Evolutionary conservation across 2,329 filamentous ascomycete genomes (phyloP).

Genomic region (Didymosphaeria variabile): DNA sequence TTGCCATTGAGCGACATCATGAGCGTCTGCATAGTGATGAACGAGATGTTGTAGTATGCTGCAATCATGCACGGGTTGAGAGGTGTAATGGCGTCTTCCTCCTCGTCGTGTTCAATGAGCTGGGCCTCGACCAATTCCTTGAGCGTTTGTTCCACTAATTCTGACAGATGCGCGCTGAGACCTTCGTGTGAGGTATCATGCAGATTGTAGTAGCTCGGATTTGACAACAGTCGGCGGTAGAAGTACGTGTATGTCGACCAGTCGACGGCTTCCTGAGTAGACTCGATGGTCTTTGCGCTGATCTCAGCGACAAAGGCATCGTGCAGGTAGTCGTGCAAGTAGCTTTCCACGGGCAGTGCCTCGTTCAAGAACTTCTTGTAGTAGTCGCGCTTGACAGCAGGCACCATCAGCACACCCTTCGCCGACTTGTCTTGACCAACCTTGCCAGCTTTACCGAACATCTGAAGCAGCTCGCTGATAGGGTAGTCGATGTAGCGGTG

Average conservation of each 20-base stretch:
- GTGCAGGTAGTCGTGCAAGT: slow-evolving; percentile 88
- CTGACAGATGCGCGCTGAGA: slow-evolving; percentile 92
- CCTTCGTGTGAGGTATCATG: slow-evolving; percentile 89
- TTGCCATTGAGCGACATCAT: slow-evolving; percentile 85
- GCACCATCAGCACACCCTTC: slow-evolving; percentile 95
- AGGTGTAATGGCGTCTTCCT: slow-evolving; percentile 82
- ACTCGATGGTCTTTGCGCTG: slow-evolving; percentile 93
- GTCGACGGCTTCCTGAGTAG: slow-evolving; percentile 95
- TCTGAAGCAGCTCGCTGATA: slow-evolving; percentile 91
- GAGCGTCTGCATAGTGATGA: slow-evolving; percentile 99
- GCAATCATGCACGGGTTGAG: slow-evolving; percentile 98
- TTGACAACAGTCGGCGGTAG: slow-evolving; percentile 91
- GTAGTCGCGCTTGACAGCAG: slow-evolving; percentile 92
- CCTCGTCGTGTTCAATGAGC: slow-evolving; percentile 94
- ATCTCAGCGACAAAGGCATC: slow-evolving; percentile 98
- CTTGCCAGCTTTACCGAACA: slow-evolving; percentile 93
- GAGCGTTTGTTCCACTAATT: slow-evolving; percentile 90
- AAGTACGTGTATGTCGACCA: slow-evolving; percentile 99
- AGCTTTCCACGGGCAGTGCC: slow-evolving; percentile 92
- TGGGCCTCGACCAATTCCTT: slow-evolving; percentile 91
- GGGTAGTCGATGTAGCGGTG: slow-evolving; percentile 98
- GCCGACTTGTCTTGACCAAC: slow-evolving; percentile 80
- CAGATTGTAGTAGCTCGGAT: slow-evolving; percentile 95
- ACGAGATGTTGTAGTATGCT: slow-evolving; percentile 99
- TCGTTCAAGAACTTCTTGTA: slow-evolving; percentile 99